phyloP scores from a whole-genome alignment of 75 land plant genomes.

The Larix kaempferi region DNA sequence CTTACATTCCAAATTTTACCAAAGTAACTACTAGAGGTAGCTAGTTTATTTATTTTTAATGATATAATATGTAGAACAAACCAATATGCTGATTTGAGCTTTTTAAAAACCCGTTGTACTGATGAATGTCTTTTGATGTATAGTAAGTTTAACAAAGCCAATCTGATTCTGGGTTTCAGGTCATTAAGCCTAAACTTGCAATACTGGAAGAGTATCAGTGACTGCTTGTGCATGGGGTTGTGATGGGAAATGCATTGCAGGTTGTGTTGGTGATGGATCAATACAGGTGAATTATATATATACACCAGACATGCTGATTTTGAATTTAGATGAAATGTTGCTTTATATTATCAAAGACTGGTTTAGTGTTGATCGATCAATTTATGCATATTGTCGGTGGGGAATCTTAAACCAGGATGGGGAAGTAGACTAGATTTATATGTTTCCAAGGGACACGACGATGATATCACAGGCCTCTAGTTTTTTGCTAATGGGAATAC shows the following conservation, averaged over 20 bases:
- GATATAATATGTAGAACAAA: not conserved
- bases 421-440: conserved; percentile 94
- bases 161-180: conserved; percentile 34
- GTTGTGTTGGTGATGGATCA: conserved; percentile 96
- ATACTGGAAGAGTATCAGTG: conserved; percentile 88
- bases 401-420: conserved; percentile 93
- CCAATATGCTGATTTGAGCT: not conserved
- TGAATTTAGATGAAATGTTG: not conserved
- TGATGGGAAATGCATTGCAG: conserved; percentile 88
- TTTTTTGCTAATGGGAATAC: conserved; percentile 77
- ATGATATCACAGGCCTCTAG: conserved; percentile 84
- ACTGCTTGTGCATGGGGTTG: conserved; percentile 93
- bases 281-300: conserved; percentile 63
- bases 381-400: no score
- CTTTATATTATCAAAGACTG: not conserved
- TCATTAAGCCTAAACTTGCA: conserved; percentile 94
- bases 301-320: not conserved
- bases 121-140: not conserved
- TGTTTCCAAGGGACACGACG: conserved; percentile 73
- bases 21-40: not conserved
- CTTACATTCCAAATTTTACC: not conserved
- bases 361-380: not conserved
- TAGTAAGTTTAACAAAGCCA: not conserved
- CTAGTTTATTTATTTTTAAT: not conserved
- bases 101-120: not conserved